phyloP scores from a whole-genome alignment of 345 rosid genomes.

The Rubroshorea leprosula region DNA sequence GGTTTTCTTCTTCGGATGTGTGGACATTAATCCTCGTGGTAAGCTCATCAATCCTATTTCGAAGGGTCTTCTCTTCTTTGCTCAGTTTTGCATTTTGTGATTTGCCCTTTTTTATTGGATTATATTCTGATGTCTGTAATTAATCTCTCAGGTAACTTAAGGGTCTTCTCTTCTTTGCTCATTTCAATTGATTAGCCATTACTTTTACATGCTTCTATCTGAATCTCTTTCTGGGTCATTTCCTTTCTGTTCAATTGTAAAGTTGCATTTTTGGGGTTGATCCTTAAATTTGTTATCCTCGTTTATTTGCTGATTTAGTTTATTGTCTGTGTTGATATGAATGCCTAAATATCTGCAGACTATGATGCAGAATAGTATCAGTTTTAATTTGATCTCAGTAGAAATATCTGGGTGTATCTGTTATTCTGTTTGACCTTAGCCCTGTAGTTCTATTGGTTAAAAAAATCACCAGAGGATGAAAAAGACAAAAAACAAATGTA shows the following conservation, averaged over 20 bases:
- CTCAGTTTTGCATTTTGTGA: neutral
- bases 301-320: neutral
- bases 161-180: neutral
- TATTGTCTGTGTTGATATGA: neutral
- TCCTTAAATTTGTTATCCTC: neutral
- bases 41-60: constrained; percentile 6
- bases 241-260: too few relatives aligned
- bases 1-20: constrained; percentile 4
- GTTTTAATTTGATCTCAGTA: too few relatives aligned
- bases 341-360: too few relatives aligned
- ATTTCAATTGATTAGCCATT: too few relatives aligned
- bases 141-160: neutral
- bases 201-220: too few relatives aligned
- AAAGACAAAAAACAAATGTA: neutral
- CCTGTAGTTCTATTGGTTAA: neutral
- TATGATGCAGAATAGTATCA: too few relatives aligned
- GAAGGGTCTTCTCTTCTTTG: neutral
- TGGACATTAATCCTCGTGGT: constrained; percentile 9
- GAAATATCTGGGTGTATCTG: too few relatives aligned
- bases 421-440: neutral
- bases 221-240: too few relatives aligned
- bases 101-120: neutral
- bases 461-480: neutral
- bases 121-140: too few relatives aligned
- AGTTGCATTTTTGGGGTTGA: neutral